A percentile compares a stretch with the other conserved stretches of the same genome.
Evolutionary conservation across 192 early-diverging fungal genomes (phyloP).

Genomic region (Linnemannia hyalina): DNA sequence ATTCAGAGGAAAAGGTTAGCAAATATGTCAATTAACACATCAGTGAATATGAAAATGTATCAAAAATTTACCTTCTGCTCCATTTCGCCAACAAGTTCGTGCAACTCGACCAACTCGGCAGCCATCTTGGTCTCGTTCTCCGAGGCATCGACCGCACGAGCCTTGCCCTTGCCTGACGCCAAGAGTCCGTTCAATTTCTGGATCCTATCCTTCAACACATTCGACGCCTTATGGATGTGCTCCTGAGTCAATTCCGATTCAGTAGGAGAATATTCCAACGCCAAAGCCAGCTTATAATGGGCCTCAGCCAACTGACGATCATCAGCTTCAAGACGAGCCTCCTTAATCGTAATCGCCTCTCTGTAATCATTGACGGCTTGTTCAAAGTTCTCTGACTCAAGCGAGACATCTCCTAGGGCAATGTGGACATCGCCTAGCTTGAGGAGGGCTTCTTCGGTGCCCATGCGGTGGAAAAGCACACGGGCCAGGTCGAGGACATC

Average conservation of each 20-base stretch:
- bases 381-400: conserved; percentile 83
- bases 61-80: conserved; percentile 65
- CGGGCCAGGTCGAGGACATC: conserved; percentile 88
- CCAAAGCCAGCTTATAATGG: conserved; percentile 79
- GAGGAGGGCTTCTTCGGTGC: conserved; percentile 59
- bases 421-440: conserved; percentile 79
- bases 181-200: conserved; percentile 52
- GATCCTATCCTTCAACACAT: conserved; percentile 67
- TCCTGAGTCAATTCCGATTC: conserved; percentile 64
- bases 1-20: not conserved
- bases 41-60: not conserved
- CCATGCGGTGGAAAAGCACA: conserved; percentile 75
- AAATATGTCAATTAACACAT: not conserved
- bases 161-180: conserved; percentile 63
- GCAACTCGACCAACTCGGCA: conserved; percentile 71
- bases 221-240: conserved; percentile 67
- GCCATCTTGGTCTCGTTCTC: conserved; percentile 52
- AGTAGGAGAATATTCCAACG: conserved; percentile 69
- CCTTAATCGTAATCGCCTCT: conserved; percentile 69
- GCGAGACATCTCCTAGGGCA: conserved; percentile 86
- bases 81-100: conserved; percentile 74
- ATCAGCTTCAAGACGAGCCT: conserved; percentile 57
- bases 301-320: conserved; percentile 77
- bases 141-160: conserved; percentile 35
- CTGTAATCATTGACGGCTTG: conserved; percentile 73